phyloP scores from a whole-genome alignment of 2,329 filamentous ascomycete species.

The Thermothelomyces thermophilus region DNA sequence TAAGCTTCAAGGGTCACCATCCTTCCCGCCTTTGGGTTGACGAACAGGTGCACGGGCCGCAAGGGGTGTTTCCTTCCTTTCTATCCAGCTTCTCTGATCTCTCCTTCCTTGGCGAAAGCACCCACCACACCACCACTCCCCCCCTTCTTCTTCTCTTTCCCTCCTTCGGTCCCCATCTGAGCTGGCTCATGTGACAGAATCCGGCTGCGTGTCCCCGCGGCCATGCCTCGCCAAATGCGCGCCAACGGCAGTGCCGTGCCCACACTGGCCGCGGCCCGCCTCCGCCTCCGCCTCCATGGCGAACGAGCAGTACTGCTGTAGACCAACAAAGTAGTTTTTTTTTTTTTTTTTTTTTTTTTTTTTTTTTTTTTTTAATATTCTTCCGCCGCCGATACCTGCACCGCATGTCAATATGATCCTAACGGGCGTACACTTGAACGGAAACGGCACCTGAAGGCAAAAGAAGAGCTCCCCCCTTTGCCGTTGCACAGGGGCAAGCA shows the following conservation, averaged over 20 bases:
- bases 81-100: no score
- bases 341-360: no score
- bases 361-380: no score
- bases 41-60: constrained; percentile 6
- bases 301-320: neutral
- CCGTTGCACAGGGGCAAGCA: neutral
- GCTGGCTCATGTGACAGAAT: constrained; percentile 16
- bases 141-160: neutral
- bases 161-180: no score
- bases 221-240: constrained; percentile 3
- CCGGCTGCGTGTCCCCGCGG: constrained; percentile 11
- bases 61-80: neutral
- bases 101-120: no score
- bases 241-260: neutral
- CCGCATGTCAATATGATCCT: no score
- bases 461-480: neutral
- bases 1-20: constrained; percentile 10
- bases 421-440: no score
- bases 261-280: constrained; percentile 2
- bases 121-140: no score
- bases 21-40: constrained; percentile 9
- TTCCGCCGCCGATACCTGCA: no score
- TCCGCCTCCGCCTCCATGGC: neutral
- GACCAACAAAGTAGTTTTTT: no score
- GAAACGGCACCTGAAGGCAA: neutral